Base-by-base conservation (phyloP, 768 basidiomycete species). In the Pholiota microspora region DNA sequence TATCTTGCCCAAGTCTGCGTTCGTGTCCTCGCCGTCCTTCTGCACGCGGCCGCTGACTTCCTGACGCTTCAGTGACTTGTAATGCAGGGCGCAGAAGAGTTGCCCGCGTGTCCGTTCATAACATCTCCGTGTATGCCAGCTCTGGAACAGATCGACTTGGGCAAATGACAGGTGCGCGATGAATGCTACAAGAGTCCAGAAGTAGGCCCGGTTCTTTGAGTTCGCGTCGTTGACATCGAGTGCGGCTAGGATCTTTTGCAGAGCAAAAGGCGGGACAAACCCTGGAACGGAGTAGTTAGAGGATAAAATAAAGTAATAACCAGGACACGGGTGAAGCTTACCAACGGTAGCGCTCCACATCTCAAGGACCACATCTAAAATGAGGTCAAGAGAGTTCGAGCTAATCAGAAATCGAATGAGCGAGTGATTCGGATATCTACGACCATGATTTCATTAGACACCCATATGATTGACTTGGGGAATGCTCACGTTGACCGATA, bases 31-130 rank as follows among this genome's bases (percentile, higher is more conserved):
- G 13, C 63, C 73, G 12, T 73, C 71, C 13, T 69, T 59, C 31
- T 69, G 68, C 16, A 74, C 64, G 48, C 77, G 74, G 12, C 82
- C 81, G 58, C 75, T 77, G 51, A 84, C 66, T 61, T 88, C 84
- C 45, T 79, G 77, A 36, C 85, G 65, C 62, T 76, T 84, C 46
- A 89, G 67, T 0, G 85, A 79, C 65, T 89, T 89, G 62, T 84
- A 84, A 64, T 89, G 87, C 24, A 89, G 65, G 15, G 79, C 75
- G 60, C 86, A 88, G 59, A 89, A 88, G 1, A 89, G 71, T 61
- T 87, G 85, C 3, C 87, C 86, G 5, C 86, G 75, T 25, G 86
- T 87, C 9, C 86, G 75, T 62, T 89, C 86, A 61, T 89, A 89
- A 61, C 83, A 85, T 42, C 86, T 69, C 40, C 86, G 75, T 1